Evolutionary conservation across 805 yeast species (phyloP).

Genomic region (Lachancea mirantina): DNA sequence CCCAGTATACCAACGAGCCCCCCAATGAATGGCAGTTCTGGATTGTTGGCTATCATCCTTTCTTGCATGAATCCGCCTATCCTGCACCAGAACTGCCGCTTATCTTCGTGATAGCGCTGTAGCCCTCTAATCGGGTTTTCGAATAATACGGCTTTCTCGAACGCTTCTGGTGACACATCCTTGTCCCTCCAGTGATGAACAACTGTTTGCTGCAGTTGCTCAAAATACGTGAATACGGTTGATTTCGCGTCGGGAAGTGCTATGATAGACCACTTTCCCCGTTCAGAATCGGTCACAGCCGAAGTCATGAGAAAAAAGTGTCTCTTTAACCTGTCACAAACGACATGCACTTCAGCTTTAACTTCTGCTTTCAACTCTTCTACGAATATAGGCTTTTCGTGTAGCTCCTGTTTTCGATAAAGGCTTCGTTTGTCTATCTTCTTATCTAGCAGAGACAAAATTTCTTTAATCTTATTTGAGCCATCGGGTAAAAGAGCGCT

Average conservation of each 20-base stretch:
- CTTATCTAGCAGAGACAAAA: conserved; percentile 10
- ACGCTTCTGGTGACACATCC: conserved; percentile 8
- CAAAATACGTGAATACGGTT: conserved; percentile 54
- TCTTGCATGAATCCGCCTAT: conserved; percentile 24
- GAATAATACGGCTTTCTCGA: background rate
- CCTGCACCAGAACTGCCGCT: conserved; percentile 24
- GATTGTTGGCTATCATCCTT: conserved; percentile 10
- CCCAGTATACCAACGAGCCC: conserved; percentile 83
- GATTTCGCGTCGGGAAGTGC: conserved; percentile 51
- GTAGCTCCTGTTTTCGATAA: conserved; percentile 9
- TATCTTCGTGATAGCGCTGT: conserved; percentile 16
- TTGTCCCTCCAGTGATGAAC: conserved; percentile 27
- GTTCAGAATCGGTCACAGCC: conserved; percentile 38
- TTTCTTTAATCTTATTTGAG: background rate
- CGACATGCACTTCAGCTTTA: conserved; percentile 30
- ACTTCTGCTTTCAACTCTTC: conserved; percentile 11
- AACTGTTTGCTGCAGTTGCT: conserved; percentile 34
- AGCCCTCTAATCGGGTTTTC: conserved; percentile 6
- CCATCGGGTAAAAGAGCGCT: background rate
- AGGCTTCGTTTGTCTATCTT: conserved; percentile 26
- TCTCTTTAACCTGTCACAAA: conserved; percentile 42
- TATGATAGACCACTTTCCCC: conserved; percentile 79
- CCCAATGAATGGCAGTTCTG: conserved; percentile 73
- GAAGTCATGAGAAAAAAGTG: conserved; percentile 58
- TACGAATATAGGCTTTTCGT: conserved; percentile 5